These are phyloP conservation scores for Lagenidium giganteum DNA, from an alignment of 352 stramenopile species.

Conservation along the genomic window DNA sequence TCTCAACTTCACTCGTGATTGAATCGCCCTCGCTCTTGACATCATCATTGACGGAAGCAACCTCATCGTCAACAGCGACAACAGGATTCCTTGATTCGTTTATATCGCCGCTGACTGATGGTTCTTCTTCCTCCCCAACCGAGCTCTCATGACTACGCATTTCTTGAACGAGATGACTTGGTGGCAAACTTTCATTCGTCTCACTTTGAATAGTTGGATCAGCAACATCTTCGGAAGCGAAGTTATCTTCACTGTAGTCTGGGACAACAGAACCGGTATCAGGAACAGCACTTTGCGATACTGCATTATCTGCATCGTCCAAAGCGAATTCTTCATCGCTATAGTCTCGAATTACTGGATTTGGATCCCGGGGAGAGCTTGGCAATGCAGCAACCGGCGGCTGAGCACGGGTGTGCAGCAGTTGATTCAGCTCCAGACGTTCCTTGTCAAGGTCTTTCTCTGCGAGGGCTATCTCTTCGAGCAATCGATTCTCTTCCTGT, in stretches of 20 bases:
- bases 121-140: background rate
- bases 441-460: no score
- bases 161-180: slow-evolving; percentile 23
- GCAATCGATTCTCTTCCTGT: no score
- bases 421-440: no score
- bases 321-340: no score
- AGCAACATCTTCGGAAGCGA: background rate
- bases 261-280: background rate
- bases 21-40: background rate
- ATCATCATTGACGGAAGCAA: background rate
- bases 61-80: background rate
- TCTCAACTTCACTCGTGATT: no score
- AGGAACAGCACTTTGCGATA: no score
- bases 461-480: no score
- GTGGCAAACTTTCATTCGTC: background rate
- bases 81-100: slow-evolving; percentile 5
- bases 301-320: no score
- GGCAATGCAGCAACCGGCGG: no score
- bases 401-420: no score
- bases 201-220: background rate
- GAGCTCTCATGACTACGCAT: slow-evolving; percentile 6
- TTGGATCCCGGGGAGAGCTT: no score
- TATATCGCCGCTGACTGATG: background rate
- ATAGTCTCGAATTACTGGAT: no score
- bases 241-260: background rate